phyloP scores from a whole-genome alignment of 1,284 basidiomycete species.

The Mycosarcoma mackinlayi region DNA sequence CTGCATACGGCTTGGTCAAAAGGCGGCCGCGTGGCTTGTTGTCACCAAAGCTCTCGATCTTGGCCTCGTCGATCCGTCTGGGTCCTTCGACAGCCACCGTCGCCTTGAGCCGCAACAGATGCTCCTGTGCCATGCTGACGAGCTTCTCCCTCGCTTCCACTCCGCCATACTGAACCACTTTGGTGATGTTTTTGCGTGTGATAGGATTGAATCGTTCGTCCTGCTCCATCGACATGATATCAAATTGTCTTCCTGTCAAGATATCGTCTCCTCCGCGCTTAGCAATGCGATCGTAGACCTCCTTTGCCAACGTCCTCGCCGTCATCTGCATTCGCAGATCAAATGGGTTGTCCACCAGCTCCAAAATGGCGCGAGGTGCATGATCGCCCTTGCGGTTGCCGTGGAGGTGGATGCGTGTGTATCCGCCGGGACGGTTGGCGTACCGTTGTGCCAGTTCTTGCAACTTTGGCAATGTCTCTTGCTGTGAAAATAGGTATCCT shows the following conservation, averaged over 20 bases:
- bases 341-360: slow-evolving; percentile 90
- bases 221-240: slow-evolving; percentile 43
- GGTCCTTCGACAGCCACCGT: slow-evolving; percentile 48
- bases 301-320: slow-evolving; percentile 60
- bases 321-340: slow-evolving; percentile 76
- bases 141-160: slow-evolving; percentile 52
- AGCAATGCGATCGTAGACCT: slow-evolving; percentile 51
- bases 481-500: slow-evolving; percentile 58
- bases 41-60: slow-evolving; percentile 28
- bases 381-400: slow-evolving; percentile 91
- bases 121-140: slow-evolving; percentile 43
- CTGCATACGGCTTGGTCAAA: slow-evolving; percentile 50
- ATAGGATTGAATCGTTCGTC: slow-evolving; percentile 54
- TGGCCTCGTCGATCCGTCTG: slow-evolving; percentile 46
- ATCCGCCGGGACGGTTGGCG: slow-evolving; percentile 85
- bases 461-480: slow-evolving; percentile 79
- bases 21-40: slow-evolving; percentile 48
- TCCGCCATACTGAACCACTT: slow-evolving; percentile 60
- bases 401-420: slow-evolving; percentile 91
- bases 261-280: slow-evolving; percentile 50
- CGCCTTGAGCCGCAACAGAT: slow-evolving; percentile 57
- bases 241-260: slow-evolving; percentile 40
- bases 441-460: slow-evolving; percentile 84
- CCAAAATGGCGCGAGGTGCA: slow-evolving; percentile 89
- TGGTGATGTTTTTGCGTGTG: slow-evolving; percentile 59